Conservation (phyloP, 23 red algal genomes). For the Gracilaria caudata region DNA sequence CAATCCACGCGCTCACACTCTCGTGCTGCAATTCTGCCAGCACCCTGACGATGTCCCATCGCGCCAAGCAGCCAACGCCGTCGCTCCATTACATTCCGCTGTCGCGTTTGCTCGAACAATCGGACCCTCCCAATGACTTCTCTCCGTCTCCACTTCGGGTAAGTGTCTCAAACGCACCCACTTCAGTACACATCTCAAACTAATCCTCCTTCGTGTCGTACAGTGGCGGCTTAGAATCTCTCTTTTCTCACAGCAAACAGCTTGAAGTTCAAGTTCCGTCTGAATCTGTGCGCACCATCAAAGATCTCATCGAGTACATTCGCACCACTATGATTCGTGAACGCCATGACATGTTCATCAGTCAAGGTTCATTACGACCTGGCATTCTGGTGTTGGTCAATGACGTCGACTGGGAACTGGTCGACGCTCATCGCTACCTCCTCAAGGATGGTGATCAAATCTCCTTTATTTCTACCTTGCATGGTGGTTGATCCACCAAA, state of each 20-base stretch:
- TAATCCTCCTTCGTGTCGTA: not conserved
- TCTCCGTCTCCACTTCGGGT: conserved; percentile 4
- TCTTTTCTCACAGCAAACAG: conserved; percentile 43
- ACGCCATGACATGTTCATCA: conserved; percentile 88
- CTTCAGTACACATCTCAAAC: not conserved
- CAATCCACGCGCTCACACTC: no score
- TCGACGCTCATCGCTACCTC: conserved; percentile 68
- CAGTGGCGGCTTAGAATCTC: conserved; percentile 60
- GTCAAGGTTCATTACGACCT: conserved; percentile 68
- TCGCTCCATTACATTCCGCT: no score
- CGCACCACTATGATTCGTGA: conserved; percentile 69
- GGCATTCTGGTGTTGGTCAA: conserved; percentile 98
- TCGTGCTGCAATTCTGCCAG: no score
- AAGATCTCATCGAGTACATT: conserved; percentile 80
- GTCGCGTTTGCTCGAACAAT: no score
- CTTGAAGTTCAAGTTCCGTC: conserved; percentile 24
- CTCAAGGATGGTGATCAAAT: conserved; percentile 75
- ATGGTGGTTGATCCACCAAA: conserved; percentile 79
- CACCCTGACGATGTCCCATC: no score
- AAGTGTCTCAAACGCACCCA: not conserved
- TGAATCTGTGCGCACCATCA: conserved; percentile 42
- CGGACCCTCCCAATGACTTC: not conserved
- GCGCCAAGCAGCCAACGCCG: no score
- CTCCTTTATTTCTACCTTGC: conserved; percentile 97
- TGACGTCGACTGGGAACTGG: conserved; percentile 97